Evolutionary conservation across 768 basidiomycete species (phyloP), one percentile per base, ranked within the genome.

Genomic region (Erythrobasidium yunnanense): DNA sequence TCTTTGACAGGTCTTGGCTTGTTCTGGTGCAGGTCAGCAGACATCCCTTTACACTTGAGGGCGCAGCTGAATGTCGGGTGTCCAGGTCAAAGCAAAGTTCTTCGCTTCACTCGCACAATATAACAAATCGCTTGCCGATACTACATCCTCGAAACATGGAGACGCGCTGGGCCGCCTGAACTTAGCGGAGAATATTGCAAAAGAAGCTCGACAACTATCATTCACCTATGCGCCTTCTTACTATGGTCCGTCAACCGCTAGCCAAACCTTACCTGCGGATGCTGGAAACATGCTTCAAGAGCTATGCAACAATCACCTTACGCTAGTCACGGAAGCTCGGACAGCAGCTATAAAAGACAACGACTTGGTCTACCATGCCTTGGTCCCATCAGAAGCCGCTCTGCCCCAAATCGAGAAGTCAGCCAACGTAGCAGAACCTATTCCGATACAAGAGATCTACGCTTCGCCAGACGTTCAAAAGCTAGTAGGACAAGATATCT

Each of bases 281-380:
- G 85, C 90, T 0, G 87, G 85, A 0, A 77, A 85, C 3, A 83
- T 87, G 46, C 81, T 97, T 56, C 77, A 81, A 29, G 90, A 92
- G 56, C 85, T 90, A 55, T 84, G 86, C 6, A 95, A 93, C 75
- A 81, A 85, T 0, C 90, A 92, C 69, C 78, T 85, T 2, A 82
- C 86, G 3, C 78, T 91, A 49, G 86, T 87, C 71, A 79, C 82
- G 0, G 90, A 93, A 70, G 83, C 82, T 66, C 84, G 83, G 73
- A 78, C 76, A 56, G 87, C 90, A 69, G 87, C 87, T 0, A 81
- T 82, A 58, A 84, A 87, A 57, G 91, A 95, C 78, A 97, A 97
- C 76, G 93, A 97, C 74, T 83, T 99, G 55, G 93, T 99, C 70
- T 99, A 99, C 78, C 90, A 97, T 73, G 89, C 89, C 2, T 81